Evolutionary conservation across 352 stramenopile species (phyloP).

Genomic region (Pythium pyrilobum): DNA sequence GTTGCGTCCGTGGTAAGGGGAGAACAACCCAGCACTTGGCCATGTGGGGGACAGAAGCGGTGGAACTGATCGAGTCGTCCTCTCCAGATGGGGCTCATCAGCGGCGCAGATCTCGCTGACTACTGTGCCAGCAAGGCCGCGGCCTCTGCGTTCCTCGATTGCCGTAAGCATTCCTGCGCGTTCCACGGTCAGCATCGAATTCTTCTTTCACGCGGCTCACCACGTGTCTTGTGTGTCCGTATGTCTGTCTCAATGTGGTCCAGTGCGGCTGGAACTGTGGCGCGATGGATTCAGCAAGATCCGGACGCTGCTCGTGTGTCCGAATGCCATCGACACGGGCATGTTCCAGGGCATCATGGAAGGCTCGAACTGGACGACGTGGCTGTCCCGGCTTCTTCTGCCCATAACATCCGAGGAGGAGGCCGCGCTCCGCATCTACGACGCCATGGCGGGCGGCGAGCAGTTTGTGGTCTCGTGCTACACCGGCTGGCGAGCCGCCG

Average conservation of each 20-base stretch:
- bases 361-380: conserved; percentile 31
- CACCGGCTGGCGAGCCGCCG: conserved; percentile 40
- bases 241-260: neutral
- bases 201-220: neutral
- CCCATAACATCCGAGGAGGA: conserved; percentile 43
- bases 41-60: too few species aligned
- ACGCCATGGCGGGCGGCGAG: conserved; percentile 44
- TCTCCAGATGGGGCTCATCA: conserved; percentile 63
- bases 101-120: conserved; percentile 54
- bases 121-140: conserved; percentile 81
- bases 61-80: too few species aligned
- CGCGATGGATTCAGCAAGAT: conserved; percentile 48
- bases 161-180: conserved; percentile 24
- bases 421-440: conserved; percentile 47
- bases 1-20: conserved; percentile 63
- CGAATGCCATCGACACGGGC: conserved; percentile 59
- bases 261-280: conserved; percentile 76
- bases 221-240: too few species aligned
- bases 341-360: conserved; percentile 69
- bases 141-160: conserved; percentile 68
- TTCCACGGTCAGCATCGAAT: neutral
- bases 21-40: neutral
- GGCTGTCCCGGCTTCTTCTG: conserved; percentile 35
- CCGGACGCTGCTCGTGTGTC: conserved; percentile 69
- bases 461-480: conserved; percentile 68